Evolutionary conservation across 768 basidiomycete genomes (phyloP).

Genomic region (Trametes elegans): DNA sequence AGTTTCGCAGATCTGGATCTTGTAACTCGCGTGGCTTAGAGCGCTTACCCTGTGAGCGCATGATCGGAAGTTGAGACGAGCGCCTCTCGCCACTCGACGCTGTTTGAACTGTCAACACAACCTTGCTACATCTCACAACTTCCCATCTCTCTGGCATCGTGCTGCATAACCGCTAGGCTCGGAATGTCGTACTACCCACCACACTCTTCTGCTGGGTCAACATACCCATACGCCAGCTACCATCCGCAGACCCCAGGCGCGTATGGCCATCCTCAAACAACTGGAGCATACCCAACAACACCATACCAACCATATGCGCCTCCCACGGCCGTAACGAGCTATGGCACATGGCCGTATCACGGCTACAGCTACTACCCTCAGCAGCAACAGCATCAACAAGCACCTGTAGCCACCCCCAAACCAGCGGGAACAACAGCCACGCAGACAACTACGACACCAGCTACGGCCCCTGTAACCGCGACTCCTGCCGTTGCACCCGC

Average conservation of each 20-base stretch:
- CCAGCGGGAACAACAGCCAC: slow-evolving; percentile 24
- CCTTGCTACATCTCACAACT: background rate
- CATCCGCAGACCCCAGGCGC: slow-evolving; percentile 28
- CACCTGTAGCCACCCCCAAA: slow-evolving; percentile 20
- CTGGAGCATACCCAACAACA: slow-evolving; percentile 27
- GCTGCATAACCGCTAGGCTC: background rate
- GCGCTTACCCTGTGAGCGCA: slow-evolving; percentile 1
- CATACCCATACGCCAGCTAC: slow-evolving; percentile 67
- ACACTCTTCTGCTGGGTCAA: slow-evolving; percentile 41
- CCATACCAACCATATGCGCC: slow-evolving; percentile 40
- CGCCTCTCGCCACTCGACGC: too few species aligned
- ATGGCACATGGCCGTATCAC: slow-evolving; percentile 65
- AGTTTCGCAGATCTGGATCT: slow-evolving; percentile 14
- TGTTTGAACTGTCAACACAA: too few species aligned
- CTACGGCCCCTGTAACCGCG: slow-evolving; percentile 19
- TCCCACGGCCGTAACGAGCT: slow-evolving; percentile 64
- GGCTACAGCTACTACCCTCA: slow-evolving; percentile 53
- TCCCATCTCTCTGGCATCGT: background rate
- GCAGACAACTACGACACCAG: slow-evolving; percentile 30
- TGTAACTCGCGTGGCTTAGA: background rate
- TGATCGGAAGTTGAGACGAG: too few species aligned
- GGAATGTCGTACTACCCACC: slow-evolving; percentile 37
- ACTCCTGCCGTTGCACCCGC: slow-evolving; percentile 10
- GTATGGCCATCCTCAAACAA: slow-evolving; percentile 17
- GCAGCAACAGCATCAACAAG: slow-evolving; percentile 25